phyloP scores from a whole-genome alignment of 1,284 basidiomycete species.

The Austroboletus niveus region DNA sequence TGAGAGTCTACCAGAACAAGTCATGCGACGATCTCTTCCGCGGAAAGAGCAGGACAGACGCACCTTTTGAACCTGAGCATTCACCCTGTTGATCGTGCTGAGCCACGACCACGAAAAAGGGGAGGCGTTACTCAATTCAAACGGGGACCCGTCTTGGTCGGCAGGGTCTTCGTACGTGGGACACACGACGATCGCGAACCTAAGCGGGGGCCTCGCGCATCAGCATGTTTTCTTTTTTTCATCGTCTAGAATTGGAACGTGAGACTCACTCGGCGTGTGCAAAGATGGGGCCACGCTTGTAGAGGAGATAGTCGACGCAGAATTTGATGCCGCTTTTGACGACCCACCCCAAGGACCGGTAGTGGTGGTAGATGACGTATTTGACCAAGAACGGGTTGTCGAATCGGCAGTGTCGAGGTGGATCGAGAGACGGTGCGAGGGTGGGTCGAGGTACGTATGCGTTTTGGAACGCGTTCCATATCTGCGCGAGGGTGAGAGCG shows the following conservation, averaged over 20 bases:
- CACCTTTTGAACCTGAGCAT: constrained; percentile 96
- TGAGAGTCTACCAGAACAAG: constrained; percentile 62
- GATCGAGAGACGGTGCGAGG: constrained; percentile 33
- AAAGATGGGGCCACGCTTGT: constrained; percentile 94
- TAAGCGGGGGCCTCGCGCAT: constrained; percentile 31
- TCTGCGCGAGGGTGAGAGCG: constrained; percentile 50
- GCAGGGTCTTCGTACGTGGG: constrained; percentile 85
- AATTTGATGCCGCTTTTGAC: constrained; percentile 97
- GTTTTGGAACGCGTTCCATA: constrained; percentile 62
- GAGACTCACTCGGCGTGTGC: constrained; percentile 82
- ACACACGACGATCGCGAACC: constrained; percentile 87
- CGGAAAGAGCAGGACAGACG: constrained; percentile 29
- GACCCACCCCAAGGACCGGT: constrained; percentile 97
- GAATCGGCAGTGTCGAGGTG: constrained; percentile 43
- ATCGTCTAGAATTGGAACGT: background rate
- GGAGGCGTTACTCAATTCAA: constrained; percentile 61
- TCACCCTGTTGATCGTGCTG: constrained; percentile 95
- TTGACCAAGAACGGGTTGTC: constrained; percentile 94
- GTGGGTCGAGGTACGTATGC: constrained; percentile 34
- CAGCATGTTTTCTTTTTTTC: background rate
- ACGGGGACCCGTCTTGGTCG: constrained; percentile 65
- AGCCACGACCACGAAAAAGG: constrained; percentile 94
- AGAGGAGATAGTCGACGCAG: constrained; percentile 92
- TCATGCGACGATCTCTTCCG: background rate
- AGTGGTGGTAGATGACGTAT: constrained; percentile 94